Base-by-base conservation (phyloP, 805 yeast species). In the Kuraishia capsulata region DNA sequence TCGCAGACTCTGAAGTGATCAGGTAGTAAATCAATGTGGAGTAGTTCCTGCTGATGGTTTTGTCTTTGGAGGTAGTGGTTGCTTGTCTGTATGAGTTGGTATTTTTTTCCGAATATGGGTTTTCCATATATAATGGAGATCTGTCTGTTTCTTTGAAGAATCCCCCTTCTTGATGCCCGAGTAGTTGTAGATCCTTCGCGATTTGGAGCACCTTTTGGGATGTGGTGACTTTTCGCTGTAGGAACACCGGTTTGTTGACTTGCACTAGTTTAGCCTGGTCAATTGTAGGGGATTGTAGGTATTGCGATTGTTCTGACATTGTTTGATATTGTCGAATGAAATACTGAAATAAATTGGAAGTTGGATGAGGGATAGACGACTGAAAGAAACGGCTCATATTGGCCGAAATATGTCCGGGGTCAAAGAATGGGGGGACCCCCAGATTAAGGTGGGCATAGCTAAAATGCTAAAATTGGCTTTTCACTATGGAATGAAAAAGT, bases 61-160 rank as follows among this genome's bases (percentile, higher is more conserved):
- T 33, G 36, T 42, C 38, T 21, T 25, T 25, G 6, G 43, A 34
- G 3, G 45, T 44, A 33, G 40, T 30, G 1, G 44, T 36, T n/a
- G 48, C 30, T 3, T 35, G 35, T 8, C 50, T 46, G 26, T 33
- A 35, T 3, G 36, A 31, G 6, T 38, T 20, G 14, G 43, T 33
- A 4, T 36, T 28, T 0, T 53, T 54, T 4, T 33, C n/a, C 35
- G 49, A 43, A 43, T 62, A 63, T 6, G 72, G 68, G 33, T 59
- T 59, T 13, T 55, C 58, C 64, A 70, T 59, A 3, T 43, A 36
- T 36, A 62, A 65, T 2, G 71, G 69, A 6, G 76, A 65, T 41
- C 77, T 62, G 45, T 73, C 78, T 1, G 81, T 75, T 44, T 75
- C 78, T 36, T 61, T 70, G 49, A 66, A 75, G 47, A 66, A 75